Conservation (phyloP, 2,329 filamentous ascomycete species). For the Arthroderma uncinatum region DNA sequence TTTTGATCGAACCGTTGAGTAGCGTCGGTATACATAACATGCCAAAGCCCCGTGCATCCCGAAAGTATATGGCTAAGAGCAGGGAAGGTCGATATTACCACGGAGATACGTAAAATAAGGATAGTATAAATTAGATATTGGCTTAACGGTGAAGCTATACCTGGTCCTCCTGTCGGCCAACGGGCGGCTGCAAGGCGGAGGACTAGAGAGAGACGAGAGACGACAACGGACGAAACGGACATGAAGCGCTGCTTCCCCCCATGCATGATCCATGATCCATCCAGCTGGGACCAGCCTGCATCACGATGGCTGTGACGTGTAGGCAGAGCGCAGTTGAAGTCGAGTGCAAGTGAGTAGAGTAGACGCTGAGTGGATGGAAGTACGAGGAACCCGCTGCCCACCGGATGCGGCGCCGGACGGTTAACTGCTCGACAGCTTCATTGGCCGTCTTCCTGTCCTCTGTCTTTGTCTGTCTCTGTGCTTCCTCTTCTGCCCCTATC, state of each 20-base stretch:
- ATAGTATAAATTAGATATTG: too few species aligned
- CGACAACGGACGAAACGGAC: too few species aligned
- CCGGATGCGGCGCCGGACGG: too few species aligned
- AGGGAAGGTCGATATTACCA: neutral
- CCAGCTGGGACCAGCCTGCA: constrained; percentile 2
- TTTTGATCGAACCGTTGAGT: neutral
- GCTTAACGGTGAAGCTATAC: neutral
- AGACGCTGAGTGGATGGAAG: too few species aligned
- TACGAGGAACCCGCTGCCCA: too few species aligned
- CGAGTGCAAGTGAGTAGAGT: neutral
- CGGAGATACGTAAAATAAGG: too few species aligned
- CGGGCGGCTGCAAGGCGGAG: too few species aligned
- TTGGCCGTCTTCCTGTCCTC: too few species aligned
- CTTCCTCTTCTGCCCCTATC: too few species aligned
- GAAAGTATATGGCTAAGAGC: neutral
- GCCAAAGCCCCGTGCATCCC: neutral
- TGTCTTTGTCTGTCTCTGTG: too few species aligned
- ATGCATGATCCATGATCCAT: constrained; percentile 6
- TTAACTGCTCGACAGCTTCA: too few species aligned
- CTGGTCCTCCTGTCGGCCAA: neutral
- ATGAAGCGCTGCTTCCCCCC: neutral
- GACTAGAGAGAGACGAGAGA: neutral
- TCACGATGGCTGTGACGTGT: neutral
- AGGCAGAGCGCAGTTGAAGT: neutral
- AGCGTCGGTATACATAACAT: neutral